A percentile compares a stretch with the other conserved stretches of the same genome.
phyloP scores from a whole-genome alignment of 2,329 filamentous ascomycete genomes.

The Penicillium sp. region DNA sequence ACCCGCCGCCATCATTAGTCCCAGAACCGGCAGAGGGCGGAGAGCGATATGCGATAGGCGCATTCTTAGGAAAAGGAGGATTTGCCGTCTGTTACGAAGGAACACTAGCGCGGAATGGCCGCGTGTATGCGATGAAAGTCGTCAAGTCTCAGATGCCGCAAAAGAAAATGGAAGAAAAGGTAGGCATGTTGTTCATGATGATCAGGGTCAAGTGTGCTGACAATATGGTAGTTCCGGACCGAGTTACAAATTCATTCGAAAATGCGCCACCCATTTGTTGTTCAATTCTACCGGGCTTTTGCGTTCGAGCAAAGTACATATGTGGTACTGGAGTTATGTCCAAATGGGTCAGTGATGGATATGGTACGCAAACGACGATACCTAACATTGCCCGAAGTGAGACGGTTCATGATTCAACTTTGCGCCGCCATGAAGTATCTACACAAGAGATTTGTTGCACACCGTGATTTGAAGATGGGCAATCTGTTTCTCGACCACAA shows the following conservation, averaged over 20 bases:
- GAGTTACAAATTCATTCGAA: constrained; percentile 98
- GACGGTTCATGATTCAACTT: constrained; percentile 91
- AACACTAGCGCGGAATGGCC: constrained; percentile 42
- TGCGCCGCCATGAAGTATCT: constrained; percentile 98
- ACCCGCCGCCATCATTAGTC: constrained; percentile 46
- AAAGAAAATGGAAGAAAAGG: constrained; percentile 55
- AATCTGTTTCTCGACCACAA: constrained; percentile 92
- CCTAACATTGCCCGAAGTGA: constrained; percentile 88
- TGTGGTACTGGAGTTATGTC: constrained; percentile 88
- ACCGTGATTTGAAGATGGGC: constrained; percentile 95
- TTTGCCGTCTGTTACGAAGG: constrained; percentile 54
- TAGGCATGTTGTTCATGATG: constrained; percentile 17
- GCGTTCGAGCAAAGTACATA: constrained; percentile 87
- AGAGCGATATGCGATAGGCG: constrained; percentile 48
- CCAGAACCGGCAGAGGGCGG: constrained; percentile 46
- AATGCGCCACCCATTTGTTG: constrained; percentile 92
- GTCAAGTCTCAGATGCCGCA: constrained; percentile 51
- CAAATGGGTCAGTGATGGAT: constrained; percentile 95
- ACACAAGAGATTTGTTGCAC: constrained; percentile 92
- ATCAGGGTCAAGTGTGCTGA: constrained; percentile 1
- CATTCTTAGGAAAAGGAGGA: constrained; percentile 50
- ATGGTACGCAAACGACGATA: constrained; percentile 92
- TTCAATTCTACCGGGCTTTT: constrained; percentile 92
- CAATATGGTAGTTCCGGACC: constrained; percentile 59
- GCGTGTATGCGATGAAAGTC: constrained; percentile 52